Conservation (phyloP, 805 yeast genomes). For the Pichia rugopelliculosa region DNA sequence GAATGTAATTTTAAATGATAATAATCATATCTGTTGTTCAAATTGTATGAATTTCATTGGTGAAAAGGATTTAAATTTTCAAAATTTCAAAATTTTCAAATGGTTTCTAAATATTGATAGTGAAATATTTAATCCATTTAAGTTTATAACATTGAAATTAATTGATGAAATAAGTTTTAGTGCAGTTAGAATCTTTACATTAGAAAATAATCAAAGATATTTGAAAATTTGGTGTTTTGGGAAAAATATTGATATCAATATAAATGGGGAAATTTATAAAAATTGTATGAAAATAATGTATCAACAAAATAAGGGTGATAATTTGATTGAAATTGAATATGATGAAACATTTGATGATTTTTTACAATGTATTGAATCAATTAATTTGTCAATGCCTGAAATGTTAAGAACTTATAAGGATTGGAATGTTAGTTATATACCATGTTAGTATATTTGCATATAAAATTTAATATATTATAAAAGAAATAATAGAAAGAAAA, state of each 20-base stretch:
- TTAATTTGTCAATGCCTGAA: conserved; percentile 32
- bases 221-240: conserved; percentile 45
- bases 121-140: conserved; percentile 31
- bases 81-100: conserved; percentile 22
- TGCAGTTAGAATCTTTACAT: conserved; percentile 33
- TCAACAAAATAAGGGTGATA: conserved; percentile 7
- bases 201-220: conserved; percentile 10
- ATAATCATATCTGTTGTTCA: conserved; percentile 25
- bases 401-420: conserved; percentile 15
- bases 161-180: conserved; percentile 36
- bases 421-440: conserved; percentile 28
- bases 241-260: conserved; percentile 26
- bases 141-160: conserved; percentile 33
- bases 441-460: background rate
- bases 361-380: conserved; percentile 18
- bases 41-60: conserved; percentile 38
- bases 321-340: conserved; percentile 30
- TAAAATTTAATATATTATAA: too few species aligned
- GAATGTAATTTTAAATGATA: conserved; percentile 9
- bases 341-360: conserved; percentile 28
- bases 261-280: conserved; percentile 4
- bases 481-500: conserved; percentile 7
- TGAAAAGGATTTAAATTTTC: conserved; percentile 27
- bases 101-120: conserved; percentile 14
- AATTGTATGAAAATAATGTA: conserved; percentile 41